These are phyloP conservation scores for Aurantiochytrium sp. DNA, from an alignment of 108 stramenopile species.

Conservation along the genomic window DNA sequence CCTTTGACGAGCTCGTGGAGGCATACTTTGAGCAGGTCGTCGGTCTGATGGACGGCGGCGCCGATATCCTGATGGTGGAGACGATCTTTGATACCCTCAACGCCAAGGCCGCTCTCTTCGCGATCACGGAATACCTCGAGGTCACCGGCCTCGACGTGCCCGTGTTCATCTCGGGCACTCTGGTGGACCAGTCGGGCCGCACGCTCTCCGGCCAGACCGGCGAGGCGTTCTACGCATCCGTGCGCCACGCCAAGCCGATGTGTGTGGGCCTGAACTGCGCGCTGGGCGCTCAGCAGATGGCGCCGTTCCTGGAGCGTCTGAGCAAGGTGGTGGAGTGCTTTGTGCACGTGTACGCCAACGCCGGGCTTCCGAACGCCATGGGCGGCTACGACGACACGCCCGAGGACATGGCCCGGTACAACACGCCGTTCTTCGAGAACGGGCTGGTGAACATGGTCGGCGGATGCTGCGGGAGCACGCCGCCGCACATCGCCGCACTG, in stretches of 20 bases:
- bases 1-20: constrained; percentile 94
- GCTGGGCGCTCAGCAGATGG: constrained; percentile 91
- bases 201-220: constrained; percentile 96
- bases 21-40: constrained; percentile 91
- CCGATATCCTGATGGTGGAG: constrained; percentile 94
- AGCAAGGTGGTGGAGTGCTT: constrained; percentile 86
- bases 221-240: constrained; percentile 93
- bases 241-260: constrained; percentile 95
- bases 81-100: constrained; percentile 97
- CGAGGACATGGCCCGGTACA: constrained; percentile 81
- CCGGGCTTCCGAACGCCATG: constrained; percentile 98
- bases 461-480: constrained; percentile 97
- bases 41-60: constrained; percentile 88
- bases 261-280: constrained; percentile 98
- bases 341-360: constrained; percentile 94
- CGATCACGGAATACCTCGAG: constrained; percentile 84
- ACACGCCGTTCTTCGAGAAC: constrained; percentile 85
- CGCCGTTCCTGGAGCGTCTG: constrained; percentile 86
- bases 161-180: constrained; percentile 91
- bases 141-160: constrained; percentile 82
- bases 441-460: constrained; percentile 95
- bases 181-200: constrained; percentile 95
- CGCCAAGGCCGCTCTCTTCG: constrained; percentile 94
- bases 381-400: constrained; percentile 97
- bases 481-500: constrained; percentile 77